Base-by-base conservation (phyloP, 306 rosid genomes). In the Glycine tomentella region DNA sequence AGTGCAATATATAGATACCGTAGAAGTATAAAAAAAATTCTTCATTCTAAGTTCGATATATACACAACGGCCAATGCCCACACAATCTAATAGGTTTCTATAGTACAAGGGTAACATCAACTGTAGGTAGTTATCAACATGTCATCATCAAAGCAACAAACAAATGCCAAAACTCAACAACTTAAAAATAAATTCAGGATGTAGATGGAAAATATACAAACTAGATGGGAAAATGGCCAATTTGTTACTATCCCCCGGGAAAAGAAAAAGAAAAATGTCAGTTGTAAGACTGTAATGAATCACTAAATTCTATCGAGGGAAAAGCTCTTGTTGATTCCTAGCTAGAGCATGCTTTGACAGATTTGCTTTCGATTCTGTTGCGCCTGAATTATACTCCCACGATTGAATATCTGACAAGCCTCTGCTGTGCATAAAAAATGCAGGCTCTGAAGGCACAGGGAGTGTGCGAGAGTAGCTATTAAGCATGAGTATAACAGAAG, bases 401-500 rank as follows among this genome's bases (percentile, higher is more conserved):
- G 45, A 59, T 3, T 67, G 63, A 36, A 9, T 74, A 15, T 77
- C 15, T 8, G 75, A 15, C 14, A 50, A 61, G 17, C n/a, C 61
- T 50, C 36, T 55, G 3, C 11, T 80, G 0, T 74, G 66, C 69
- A 66, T 6, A 17, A 85, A 82, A 67, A 79, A 80, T 13, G 86
- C 83, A 8, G 89, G 87, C 6, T 49, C 6, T 20, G 84, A 72
- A 31, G 89, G 91, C 0, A 66, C 10, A n/a, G 84, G 86, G 0
- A 87, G 87, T 52, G 83, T 57, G 44, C 46, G 3, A 8, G 89
- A 83, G 70, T 49, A 5, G 74, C 90, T 81, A 38, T 36, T 82
- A n/a, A 86, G 87, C 86, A 79, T 87, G 13, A 87, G 79, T 76
- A 50, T 74, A 16, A 90, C 51, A 0, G 76, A 33, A 59, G 78